Percentiles rank a stretch among this genome's conserved stretches.
These are phyloP conservation scores for Dinochytrium kinnereticum DNA, from an alignment of 371 early-diverging fungal genomes.

Conservation along the genomic window DNA sequence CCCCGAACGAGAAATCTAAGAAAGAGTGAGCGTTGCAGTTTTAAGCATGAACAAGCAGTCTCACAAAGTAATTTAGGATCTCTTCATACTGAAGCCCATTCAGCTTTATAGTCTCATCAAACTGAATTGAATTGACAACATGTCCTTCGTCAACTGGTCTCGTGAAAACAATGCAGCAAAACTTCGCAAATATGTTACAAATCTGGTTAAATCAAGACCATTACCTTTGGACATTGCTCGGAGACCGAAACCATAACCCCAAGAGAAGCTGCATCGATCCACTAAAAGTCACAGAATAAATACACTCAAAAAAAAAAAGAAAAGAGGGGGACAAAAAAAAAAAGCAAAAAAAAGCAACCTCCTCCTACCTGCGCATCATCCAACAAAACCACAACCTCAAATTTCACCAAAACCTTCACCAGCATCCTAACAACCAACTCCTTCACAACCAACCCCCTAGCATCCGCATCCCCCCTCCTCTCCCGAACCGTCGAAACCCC, in stretches of 20 bases:
- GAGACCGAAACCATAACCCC: background rate
- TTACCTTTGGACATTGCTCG: background rate
- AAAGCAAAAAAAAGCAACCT: background rate
- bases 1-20: no score
- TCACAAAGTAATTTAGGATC: background rate
- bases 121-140: background rate
- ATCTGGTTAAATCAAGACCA: no score
- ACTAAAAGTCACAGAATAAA: background rate
- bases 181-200: no score
- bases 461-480: background rate
- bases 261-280: background rate
- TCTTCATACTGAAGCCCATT: background rate
- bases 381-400: background rate
- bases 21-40: no score
- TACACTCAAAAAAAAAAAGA: background rate
- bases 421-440: background rate
- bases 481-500: background rate
- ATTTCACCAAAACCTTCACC: background rate
- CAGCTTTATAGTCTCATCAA: background rate
- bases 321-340: background rate
- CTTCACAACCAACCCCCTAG: background rate
- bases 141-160: background rate
- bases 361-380: constrained; percentile 11
- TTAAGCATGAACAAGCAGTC: no score
- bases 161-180: background rate